Percentiles rank a stretch among this genome's conserved stretches.
Evolutionary conservation across 2,329 filamentous ascomycete species (phyloP).

Genomic region (Colletotrichum endophyticum): DNA sequence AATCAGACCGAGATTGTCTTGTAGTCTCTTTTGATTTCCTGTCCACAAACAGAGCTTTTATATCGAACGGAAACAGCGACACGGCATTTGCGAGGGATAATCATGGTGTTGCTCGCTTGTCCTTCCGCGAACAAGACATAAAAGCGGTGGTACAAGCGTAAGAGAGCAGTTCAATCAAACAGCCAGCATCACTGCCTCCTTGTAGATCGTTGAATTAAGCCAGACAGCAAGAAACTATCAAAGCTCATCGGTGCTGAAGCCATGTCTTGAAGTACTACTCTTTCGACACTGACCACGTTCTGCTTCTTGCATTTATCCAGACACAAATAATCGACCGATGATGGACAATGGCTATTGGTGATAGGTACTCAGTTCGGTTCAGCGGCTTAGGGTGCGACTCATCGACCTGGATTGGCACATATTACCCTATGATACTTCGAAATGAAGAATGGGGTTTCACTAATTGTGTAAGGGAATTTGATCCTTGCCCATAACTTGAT

Average conservation of each 20-base stretch:
- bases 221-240: fast-evolving
- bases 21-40: background rate
- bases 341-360: background rate
- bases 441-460: background rate
- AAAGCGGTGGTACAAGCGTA: background rate
- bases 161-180: background rate
- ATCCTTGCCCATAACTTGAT: background rate
- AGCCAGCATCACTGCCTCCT: fast-evolving
- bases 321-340: background rate
- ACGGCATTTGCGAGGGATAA: background rate
- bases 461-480: background rate
- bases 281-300: fast-evolving
- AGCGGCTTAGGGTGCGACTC: background rate
- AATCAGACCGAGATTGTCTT: background rate
- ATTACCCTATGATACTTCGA: background rate
- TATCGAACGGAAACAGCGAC: background rate
- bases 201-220: background rate
- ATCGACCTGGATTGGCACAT: background rate
- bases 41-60: background rate
- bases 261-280: background rate
- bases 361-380: background rate
- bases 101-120: background rate
- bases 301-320: background rate
- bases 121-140: background rate
- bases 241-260: background rate